phyloP scores from a whole-genome alignment of 2,329 filamentous ascomycete species.

The Scytalidium lignicola region DNA sequence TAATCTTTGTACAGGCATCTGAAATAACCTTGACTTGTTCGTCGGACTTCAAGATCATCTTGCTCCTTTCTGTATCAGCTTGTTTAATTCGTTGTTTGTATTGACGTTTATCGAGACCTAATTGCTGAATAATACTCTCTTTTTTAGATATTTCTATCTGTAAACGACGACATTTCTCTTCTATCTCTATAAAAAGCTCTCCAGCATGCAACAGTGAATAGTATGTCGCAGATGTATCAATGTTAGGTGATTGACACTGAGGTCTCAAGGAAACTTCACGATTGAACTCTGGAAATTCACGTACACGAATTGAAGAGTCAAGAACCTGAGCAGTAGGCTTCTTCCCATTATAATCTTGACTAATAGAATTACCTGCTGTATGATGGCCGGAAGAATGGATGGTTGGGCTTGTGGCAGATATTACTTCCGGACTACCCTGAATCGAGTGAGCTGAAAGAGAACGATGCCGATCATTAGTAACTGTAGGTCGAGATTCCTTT shows the following conservation, averaged over 20 bases:
- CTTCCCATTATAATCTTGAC: background rate
- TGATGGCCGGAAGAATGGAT: background rate
- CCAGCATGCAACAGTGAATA: background rate
- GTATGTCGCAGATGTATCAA: background rate
- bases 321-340: background rate
- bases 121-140: background rate
- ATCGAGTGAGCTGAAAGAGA: too few relatives aligned
- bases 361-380: background rate
- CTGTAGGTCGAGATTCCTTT: too few relatives aligned
- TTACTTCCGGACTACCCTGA: background rate
- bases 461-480: too few relatives aligned
- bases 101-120: background rate
- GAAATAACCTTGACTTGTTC: background rate
- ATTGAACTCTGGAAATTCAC: background rate
- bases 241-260: background rate
- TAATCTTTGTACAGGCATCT: conserved; percentile 2
- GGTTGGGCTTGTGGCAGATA: background rate
- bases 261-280: background rate
- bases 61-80: conserved; percentile 9
- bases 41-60: conserved; percentile 3
- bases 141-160: background rate
- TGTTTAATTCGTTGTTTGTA: background rate
- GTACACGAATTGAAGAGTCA: background rate
- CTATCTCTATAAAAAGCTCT: background rate
- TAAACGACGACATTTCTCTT: background rate